Conservation (phyloP, 2,329 filamentous ascomycete species). For the Colletotrichum godetiae region DNA sequence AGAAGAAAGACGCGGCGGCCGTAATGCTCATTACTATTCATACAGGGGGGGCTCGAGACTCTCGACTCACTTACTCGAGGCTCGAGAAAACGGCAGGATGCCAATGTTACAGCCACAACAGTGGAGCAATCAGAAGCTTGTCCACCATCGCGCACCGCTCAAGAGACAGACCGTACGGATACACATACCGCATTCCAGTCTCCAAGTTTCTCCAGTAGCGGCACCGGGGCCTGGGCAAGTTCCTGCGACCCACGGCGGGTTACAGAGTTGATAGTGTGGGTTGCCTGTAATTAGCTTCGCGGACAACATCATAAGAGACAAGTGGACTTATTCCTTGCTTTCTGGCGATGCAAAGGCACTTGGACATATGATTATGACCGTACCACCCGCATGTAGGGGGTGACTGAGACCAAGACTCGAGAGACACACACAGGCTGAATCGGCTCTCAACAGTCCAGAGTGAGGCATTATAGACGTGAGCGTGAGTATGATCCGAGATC, state of each 20-base stretch:
- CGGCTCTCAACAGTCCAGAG: neutral
- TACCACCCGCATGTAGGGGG: neutral
- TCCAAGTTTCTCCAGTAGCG: neutral
- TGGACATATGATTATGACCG: neutral
- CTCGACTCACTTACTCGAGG: no score
- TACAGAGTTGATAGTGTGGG: constrained; percentile 21
- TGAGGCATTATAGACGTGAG: neutral
- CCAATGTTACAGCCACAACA: constrained; percentile 20
- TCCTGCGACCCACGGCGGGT: constrained; percentile 16
- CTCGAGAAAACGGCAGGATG: constrained; percentile 1
- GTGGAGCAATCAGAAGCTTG: constrained; percentile 25
- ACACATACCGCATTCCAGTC: neutral
- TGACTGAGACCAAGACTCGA: neutral
- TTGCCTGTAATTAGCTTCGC: neutral
- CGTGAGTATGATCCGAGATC: neutral
- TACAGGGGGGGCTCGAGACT: neutral
- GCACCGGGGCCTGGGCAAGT: neutral
- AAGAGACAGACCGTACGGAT: neutral
- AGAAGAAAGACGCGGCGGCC: neutral
- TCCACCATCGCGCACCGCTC: constrained; percentile 1
- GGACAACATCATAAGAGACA: neutral
- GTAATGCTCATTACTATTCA: neutral
- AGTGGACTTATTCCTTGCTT: neutral
- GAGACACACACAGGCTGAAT: neutral
- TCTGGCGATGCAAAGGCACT: neutral